These are phyloP conservation scores for Pharus latifolius DNA, from an alignment of 176 grass and related monocot genomes.

Conservation along the genomic window DNA sequence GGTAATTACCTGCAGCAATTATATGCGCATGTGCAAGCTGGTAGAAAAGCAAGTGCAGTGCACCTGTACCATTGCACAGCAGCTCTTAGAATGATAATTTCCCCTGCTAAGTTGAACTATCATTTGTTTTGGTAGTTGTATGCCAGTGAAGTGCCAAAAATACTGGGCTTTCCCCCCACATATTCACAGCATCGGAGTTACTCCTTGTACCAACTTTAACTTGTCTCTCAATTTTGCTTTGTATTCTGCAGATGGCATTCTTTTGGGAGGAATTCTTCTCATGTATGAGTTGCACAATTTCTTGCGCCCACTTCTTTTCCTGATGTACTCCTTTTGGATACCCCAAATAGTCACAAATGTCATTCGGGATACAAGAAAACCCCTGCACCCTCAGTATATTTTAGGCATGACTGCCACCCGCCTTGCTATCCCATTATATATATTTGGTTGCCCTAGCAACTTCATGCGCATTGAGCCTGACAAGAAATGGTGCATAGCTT, in stretches of 20 bases:
- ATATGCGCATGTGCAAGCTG: not conserved
- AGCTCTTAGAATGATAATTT: conserved; percentile 1
- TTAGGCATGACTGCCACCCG: conserved; percentile 83
- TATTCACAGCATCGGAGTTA: not conserved
- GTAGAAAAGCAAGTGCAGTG: not conserved
- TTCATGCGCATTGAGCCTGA: conserved; percentile 82
- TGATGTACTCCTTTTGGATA: conserved; percentile 93
- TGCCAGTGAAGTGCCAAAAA: not conserved
- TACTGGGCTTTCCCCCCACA: not conserved
- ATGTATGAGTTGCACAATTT: conserved; percentile 95
- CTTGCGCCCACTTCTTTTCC: conserved; percentile 56
- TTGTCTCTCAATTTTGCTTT: not conserved
- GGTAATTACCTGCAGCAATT: not conserved
- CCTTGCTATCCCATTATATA: conserved; percentile 78
- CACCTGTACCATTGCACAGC: not conserved
- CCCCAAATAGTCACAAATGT: conserved; percentile 93
- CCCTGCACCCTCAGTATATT: conserved; percentile 89
- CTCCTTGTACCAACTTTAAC: not conserved
- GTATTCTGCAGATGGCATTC: conserved; percentile 83
- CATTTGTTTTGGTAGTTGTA: not conserved
- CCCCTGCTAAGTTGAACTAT: not conserved
- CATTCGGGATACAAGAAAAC: conserved; percentile 92
- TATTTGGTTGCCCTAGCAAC: conserved; percentile 94
- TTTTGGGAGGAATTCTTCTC: conserved; percentile 90
- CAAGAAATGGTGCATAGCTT: conserved; percentile 74